Percentiles rank a stretch among this genome's conserved stretches.
Conservation (phyloP, 2,329 filamentous ascomycete species). For the Penicillium sp. region DNA sequence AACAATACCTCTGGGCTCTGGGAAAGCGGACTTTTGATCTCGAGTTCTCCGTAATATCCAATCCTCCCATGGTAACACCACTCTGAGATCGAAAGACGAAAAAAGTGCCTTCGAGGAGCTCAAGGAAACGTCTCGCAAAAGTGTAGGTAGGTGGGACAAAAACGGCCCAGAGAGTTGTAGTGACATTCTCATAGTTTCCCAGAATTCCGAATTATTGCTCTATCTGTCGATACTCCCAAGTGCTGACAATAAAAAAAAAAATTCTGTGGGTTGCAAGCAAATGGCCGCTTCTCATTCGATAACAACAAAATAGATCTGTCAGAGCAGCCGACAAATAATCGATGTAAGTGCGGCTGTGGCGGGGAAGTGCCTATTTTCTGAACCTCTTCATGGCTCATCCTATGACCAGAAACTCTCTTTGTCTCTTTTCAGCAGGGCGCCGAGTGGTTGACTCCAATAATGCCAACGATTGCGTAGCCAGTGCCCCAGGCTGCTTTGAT, state of each 20-base stretch:
- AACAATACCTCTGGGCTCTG: not conserved
- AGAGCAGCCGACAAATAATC: not conserved
- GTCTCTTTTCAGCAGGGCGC: not conserved
- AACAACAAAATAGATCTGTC: constrained; percentile 5
- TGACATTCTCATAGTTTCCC: too few species aligned
- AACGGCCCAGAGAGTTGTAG: not conserved
- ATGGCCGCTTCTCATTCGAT: not conserved
- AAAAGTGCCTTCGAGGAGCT: not conserved
- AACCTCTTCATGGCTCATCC: not conserved
- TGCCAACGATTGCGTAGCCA: not conserved
- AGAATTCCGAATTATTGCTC: not conserved
- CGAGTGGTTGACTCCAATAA: not conserved
- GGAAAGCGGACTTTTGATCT: not conserved
- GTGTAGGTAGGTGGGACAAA: not conserved
- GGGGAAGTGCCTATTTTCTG: constrained; percentile 2
- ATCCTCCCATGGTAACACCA: not conserved
- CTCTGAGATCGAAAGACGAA: not conserved
- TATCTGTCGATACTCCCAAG: not conserved
- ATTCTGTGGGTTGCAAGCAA: not conserved
- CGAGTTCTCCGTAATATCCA: not conserved
- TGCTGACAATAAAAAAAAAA: constrained; percentile 12
- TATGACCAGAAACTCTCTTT: not conserved
- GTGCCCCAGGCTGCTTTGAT: not conserved
- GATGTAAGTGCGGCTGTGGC: constrained; percentile 15
- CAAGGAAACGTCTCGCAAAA: not conserved